Evolutionary conservation across 805 yeast species (phyloP), one percentile per base, ranked within the genome.

Genomic region (Ogataea sp.): DNA sequence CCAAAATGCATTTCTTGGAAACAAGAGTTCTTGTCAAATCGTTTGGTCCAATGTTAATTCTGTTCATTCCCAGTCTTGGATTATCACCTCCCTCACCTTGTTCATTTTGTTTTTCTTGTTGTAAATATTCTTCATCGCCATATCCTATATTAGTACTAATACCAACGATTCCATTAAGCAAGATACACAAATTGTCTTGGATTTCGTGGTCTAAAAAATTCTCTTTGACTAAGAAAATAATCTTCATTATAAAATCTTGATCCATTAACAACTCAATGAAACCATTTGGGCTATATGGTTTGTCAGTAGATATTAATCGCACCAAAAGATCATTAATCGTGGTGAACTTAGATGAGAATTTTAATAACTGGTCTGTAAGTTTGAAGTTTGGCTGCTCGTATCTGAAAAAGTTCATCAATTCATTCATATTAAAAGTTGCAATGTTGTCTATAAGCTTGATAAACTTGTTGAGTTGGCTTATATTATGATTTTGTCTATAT

Each of bases 41-140:
- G 53, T 93, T 93, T 1, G 98, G 97, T 2, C 98, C 98, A 38
- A 93, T 84, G 25, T 90, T 84, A 2, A 96, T 83, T 42, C 84
- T 89, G 40, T 83, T 82, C 36, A 51, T 43, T 9, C 15, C 16
- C 9, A 21, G 5, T 21, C 54, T 44, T 3, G 46, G 44, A 17
- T 48, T 42, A 26, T 48, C 46, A 16, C 45, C 82, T 89, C 41
- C 84, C 94, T 46, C 88, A 83, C 46, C 40, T 51, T 59, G 39
- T 53, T 55, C 29, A 52, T 18, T 31, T 26, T 25, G 5, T 18
- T 18, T n/a, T 20, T 15, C 36, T 23, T 20, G 37, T 14, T 32
- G 37, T 11, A 33, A 9, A 6, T 41, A 30, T 18, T 46, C 37
- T 20, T 53, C 61, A 26, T 53, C 59, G 50, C 65, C 56, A 37